phyloP scores from a whole-genome alignment of 2,329 filamentous ascomycete species.

The Zymoseptoria tritici region DNA sequence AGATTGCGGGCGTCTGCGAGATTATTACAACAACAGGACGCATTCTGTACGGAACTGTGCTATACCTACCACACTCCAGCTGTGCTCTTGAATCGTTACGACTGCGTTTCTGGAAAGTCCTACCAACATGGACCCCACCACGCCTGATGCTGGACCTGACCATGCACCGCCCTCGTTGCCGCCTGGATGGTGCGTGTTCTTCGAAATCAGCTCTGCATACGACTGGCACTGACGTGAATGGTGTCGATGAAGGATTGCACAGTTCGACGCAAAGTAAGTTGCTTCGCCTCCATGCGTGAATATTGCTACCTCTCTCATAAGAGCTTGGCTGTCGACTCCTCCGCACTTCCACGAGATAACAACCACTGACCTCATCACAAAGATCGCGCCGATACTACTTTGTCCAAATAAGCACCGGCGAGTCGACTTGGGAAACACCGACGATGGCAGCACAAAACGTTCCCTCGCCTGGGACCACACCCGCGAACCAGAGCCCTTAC shows the following conservation, averaged over 20 bases:
- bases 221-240: slow-evolving; percentile 29
- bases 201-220: slow-evolving; percentile 11
- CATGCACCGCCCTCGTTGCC: slow-evolving; percentile 32
- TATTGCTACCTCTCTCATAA: neutral
- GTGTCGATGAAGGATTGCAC: slow-evolving; percentile 31
- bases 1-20: neutral
- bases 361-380: neutral
- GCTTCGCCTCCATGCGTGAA: neutral
- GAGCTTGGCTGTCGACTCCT: neutral
- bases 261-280: slow-evolving; percentile 36
- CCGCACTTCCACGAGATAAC: neutral
- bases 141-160: slow-evolving; percentile 34
- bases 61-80: neutral
- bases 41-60: neutral
- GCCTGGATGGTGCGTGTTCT: slow-evolving; percentile 32
- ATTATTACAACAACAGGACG: neutral
- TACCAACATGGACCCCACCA: slow-evolving; percentile 22
- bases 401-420: slow-evolving; percentile 36
- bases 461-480: slow-evolving; percentile 32
- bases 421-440: slow-evolving; percentile 35
- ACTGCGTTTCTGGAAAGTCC: neutral
- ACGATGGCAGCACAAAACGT: slow-evolving; percentile 33
- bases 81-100: neutral
- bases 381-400: slow-evolving; percentile 38
- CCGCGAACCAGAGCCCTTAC: slow-evolving; percentile 30